Evolutionary conservation across 1,139 yeast species (phyloP), one percentile per base, ranked within the genome.

Genomic region (Yamadazyma kanchanaburiensis): DNA sequence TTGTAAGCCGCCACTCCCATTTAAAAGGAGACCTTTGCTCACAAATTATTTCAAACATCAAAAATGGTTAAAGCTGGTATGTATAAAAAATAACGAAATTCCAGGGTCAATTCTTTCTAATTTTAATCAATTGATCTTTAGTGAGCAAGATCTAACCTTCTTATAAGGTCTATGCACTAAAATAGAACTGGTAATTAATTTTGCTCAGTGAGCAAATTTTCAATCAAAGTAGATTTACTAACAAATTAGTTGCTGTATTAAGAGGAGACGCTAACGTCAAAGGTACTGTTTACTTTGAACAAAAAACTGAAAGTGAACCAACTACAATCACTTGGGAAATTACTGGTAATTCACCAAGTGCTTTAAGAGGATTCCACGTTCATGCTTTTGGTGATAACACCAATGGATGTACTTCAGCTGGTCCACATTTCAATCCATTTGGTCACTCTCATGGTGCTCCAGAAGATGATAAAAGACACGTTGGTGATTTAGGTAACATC

Each of bases 341-440:
- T 54, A 51, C 76, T 32, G 97, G 97, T 56, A 86, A 87, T 63
- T 81, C 79, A 46, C 70, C 96, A 40, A 82, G 86, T 51, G 88
- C 96, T 28, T 67, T 74, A 61, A 83, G 96, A 65, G 98, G 97
- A 30, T 89, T 91, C 95, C 98, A 91, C 74, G 70, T 91, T 58
- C 98, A 91, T 68, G 84, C 86, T 57, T 91, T 89, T 55, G 98
- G 98, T 70, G 98, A 91, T 74, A 87, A 88, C 77, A 88, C 97
- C 68, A 89, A 91, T 60, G 97, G 98, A 42, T 89, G 97, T 70
- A 88, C 96, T 40, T 87, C 96, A 45, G 97, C 98, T 35, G 98
- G 98, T 53, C 96, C 96, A 38, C 98, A 91, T 70, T 89, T 87
- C 80, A 91, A 91, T 77, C 97, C 97, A 46, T 84, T 83, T 61